These are phyloP conservation scores for Talaromyces ruber DNA, from an alignment of 495 filamentous ascomycete species.

Conservation along the genomic window DNA sequence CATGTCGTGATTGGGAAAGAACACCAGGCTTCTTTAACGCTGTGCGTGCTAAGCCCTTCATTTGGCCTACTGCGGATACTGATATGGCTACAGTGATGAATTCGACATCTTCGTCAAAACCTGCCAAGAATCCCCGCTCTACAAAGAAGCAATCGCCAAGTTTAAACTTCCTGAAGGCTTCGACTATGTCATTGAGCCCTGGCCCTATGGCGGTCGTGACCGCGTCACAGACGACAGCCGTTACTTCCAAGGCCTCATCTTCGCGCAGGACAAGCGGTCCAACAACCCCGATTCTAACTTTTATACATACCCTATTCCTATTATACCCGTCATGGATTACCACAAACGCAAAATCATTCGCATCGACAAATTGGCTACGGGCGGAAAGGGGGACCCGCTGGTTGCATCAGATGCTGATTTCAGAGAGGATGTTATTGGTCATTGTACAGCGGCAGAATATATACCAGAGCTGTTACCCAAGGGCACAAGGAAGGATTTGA, in stretches of 20 bases:
- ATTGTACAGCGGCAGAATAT: slow-evolving; percentile 54
- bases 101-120: slow-evolving; percentile 54
- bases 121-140: slow-evolving; percentile 51
- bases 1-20: slow-evolving; percentile 48
- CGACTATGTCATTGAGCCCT: slow-evolving; percentile 59
- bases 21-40: slow-evolving; percentile 52
- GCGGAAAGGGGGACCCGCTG: slow-evolving; percentile 32
- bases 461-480: slow-evolving; percentile 50
- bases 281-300: slow-evolving; percentile 52
- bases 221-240: slow-evolving; percentile 44
- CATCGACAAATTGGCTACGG: slow-evolving; percentile 41
- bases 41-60: slow-evolving; percentile 30
- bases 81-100: slow-evolving; percentile 36
- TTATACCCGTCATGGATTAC: slow-evolving; percentile 69
- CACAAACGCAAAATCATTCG: slow-evolving; percentile 57
- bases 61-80: slow-evolving; percentile 9
- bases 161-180: slow-evolving; percentile 57
- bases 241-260: slow-evolving; percentile 44
- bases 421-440: slow-evolving; percentile 41
- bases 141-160: slow-evolving; percentile 50
- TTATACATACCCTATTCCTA: slow-evolving; percentile 69
- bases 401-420: slow-evolving; percentile 23
- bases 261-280: slow-evolving; percentile 31
- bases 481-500: slow-evolving; percentile 58
- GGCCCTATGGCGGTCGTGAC: slow-evolving; percentile 60